Conservation (phyloP, 108 stramenopile genomes). For the Nitzschia sp. region DNA sequence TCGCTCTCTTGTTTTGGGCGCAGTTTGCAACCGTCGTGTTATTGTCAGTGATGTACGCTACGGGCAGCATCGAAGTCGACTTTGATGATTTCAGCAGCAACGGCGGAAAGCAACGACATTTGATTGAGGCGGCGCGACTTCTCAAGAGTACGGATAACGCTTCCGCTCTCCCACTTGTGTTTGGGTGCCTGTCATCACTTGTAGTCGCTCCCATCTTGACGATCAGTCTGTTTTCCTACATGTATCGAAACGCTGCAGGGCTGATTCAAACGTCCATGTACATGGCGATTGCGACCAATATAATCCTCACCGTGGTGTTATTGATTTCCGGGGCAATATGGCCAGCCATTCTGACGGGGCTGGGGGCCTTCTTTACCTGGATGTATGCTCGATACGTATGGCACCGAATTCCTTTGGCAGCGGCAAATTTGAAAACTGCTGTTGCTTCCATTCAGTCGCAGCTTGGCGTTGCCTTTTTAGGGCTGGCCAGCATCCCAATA, state of each 20-base stretch:
- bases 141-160: neutral
- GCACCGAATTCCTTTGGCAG: conserved; percentile 72
- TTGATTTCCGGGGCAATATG: conserved; percentile 1
- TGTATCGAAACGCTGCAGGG: conserved; percentile 4
- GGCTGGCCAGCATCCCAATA: conserved; percentile 6
- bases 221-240: neutral
- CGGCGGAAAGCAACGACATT: neutral
- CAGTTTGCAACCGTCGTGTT: conserved; percentile 13
- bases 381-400: conserved; percentile 38
- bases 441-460: conserved; percentile 55
- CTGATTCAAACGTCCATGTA: conserved; percentile 9
- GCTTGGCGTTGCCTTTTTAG: conserved; percentile 44
- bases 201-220: conserved; percentile 7
- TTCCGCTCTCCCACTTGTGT: neutral
- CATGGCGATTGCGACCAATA: conserved; percentile 6
- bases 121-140: neutral
- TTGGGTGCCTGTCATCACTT: neutral
- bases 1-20: conserved; percentile 17
- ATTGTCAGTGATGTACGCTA: conserved; percentile 15
- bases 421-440: conserved; percentile 57
- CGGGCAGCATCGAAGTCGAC: conserved; percentile 5
- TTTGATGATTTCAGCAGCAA: neutral
- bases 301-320: conserved; percentile 1
- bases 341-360: neutral
- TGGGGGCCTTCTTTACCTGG: conserved; percentile 4